Evolutionary conservation across 169 alveolate species (phyloP), one percentile per base, ranked within the genome.

Genomic region (Miamiensis avidus): DNA sequence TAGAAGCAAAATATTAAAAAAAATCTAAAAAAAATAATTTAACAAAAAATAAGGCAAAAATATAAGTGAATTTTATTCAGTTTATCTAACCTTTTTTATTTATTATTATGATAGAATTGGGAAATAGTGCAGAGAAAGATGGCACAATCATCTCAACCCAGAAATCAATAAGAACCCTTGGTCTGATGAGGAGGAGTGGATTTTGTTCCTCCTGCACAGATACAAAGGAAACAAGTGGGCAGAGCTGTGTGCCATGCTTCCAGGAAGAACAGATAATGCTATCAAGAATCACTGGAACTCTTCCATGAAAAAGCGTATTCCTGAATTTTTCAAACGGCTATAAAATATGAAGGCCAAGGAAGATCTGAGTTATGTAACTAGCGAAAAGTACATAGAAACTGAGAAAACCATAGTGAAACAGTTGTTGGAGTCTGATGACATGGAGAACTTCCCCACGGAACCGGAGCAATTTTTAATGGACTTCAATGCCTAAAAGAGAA

Each of bases 221-320:
- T 81, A 79, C 25, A 86, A 89, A 81, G 98, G 98, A 1, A 96
- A 96, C 84, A 93, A 94, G 85, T 96, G 98, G 98, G 93, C 96
- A 82, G 97, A 95, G 81, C 94, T 96, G 32, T 89, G 97, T 0
- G 93, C 92, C 74, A 82, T 77, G 77, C 88, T 96, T 32, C 96
- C 96, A 11, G 98, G 98, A 0, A 84, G 98, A 78, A 96, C 98
- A 16, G 98, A 96, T 84, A 96, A 96, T 87, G 93, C 97, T 20
- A 96, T 96, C 25, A 96, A 96, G 76, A 96, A 96, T 79, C 95
- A 95, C 83, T 96, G 95, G 86, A 93, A 94, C 78, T 92, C 97
- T 15, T 92, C 97, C 28, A 78, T 94, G 85, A 84, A 95, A 32
- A 89, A 92, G 74, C 75, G 92, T 77, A 88, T 74, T 86, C 82